Evolutionary conservation across 176 grass and related monocot genomes (phyloP).

Genomic region (Phyllostachys edulis): DNA sequence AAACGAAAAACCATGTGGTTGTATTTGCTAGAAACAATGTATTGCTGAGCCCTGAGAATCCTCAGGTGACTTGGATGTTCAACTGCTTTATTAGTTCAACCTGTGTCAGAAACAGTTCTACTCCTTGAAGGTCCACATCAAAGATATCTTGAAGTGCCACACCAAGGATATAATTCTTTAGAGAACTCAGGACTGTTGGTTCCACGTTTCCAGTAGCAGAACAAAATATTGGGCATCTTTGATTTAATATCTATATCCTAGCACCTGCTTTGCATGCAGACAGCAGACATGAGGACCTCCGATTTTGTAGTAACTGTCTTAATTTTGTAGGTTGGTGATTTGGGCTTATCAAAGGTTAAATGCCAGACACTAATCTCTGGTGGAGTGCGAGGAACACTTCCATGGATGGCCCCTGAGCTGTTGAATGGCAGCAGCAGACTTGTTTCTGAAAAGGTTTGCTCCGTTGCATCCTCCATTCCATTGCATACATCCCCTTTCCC

Average conservation of each 20-base stretch:
- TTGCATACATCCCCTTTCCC: background rate
- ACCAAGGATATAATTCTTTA: background rate
- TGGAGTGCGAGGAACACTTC: slow-evolving; percentile 93
- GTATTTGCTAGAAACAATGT: background rate
- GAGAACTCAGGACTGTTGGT: background rate
- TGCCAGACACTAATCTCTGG: slow-evolving; percentile 90
- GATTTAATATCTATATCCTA: background rate
- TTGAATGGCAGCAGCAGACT: slow-evolving; percentile 85
- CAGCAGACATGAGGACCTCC: background rate
- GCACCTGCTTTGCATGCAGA: background rate
- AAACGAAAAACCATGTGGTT: background rate
- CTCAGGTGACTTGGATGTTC: background rate
- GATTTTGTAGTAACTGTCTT: background rate
- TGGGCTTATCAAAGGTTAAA: slow-evolving; percentile 96
- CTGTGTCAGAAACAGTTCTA: background rate
- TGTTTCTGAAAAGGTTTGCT: slow-evolving; percentile 87
- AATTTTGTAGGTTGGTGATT: slow-evolving; percentile 84
- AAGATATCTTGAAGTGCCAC: background rate
- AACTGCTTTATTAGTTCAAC: background rate
- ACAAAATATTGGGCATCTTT: background rate
- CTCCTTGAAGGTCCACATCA: background rate
- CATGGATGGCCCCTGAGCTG: slow-evolving; percentile 98
- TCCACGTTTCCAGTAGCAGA: background rate
- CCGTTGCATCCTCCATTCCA: background rate
- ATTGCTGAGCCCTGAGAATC: background rate